Evolutionary conservation across 345 rosid species (phyloP), one percentile per base, ranked within the genome.

Genomic region (Reutealis trisperma): DNA sequence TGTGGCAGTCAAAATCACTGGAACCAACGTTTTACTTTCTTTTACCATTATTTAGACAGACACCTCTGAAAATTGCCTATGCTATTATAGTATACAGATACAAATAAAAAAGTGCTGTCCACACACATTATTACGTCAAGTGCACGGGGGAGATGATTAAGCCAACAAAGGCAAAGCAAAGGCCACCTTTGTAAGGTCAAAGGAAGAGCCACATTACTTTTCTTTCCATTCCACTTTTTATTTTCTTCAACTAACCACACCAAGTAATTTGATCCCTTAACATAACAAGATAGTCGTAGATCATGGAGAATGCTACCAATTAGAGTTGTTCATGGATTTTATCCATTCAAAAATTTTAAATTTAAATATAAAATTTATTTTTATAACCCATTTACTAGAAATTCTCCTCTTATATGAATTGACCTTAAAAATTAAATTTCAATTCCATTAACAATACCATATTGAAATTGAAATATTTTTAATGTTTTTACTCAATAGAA

Each of bases 81-180:
- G 0, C 13, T 6, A 37, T 34, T 34, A 34, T 6, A 2, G 4
- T 34, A 0, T 7, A 37, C 5, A 13, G 15, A 47, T 15, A 54
- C 1, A 54, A 15, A 15, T 5, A 15, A 12, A 47, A 47, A 45
- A 6, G 21, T 18, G 19, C 58, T 54, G 0, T 10, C 58, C 27
- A 10, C 37, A 5, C 16, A 73, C 41, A 67, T 68, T 10, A 68
- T 59, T 59, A 2, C 37, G 45, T 2, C 32, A 0, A 58, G 59
- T 5, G 73, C 79, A 59, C 49, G 47, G 45, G 67, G 21, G n/a
- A 18, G 55, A 58, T 59, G 37, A 49, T 68, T 25, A 42, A 62
- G 55, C 45, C 64, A 37, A 16, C 37, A 24, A 54, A 24, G 41
- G 41, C 14, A 45, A 45, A 22, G 10, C 6, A 34, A 15, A 0